These are phyloP conservation scores for Dimargaris xerosporica DNA, from an alignment of 192 early-diverging fungal genomes.

Conservation along the genomic window DNA sequence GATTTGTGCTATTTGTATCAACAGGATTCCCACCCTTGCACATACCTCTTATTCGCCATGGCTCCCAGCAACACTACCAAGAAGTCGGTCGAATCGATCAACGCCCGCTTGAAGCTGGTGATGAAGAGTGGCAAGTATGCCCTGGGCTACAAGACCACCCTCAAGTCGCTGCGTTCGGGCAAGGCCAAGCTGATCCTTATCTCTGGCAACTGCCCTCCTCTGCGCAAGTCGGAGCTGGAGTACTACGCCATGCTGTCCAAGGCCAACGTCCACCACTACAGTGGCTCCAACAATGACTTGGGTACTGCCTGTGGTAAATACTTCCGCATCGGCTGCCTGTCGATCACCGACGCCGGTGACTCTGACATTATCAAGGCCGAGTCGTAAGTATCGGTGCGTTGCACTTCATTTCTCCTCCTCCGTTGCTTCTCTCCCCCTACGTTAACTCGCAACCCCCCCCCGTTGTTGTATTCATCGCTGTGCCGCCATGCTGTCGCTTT, in stretches of 20 bases:
- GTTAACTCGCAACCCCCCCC: too few relatives aligned
- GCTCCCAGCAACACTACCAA: slow-evolving; percentile 52
- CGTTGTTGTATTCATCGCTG: too few relatives aligned
- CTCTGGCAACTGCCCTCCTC: slow-evolving; percentile 97
- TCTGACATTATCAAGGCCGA: slow-evolving; percentile 65
- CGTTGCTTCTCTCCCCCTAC: too few relatives aligned
- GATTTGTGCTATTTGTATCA: too few relatives aligned
- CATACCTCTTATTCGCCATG: slow-evolving; percentile 26
- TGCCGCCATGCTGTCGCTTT: too few relatives aligned
- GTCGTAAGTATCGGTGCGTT: too few relatives aligned
- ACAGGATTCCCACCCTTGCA: too few relatives aligned
- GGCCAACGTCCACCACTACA: slow-evolving; percentile 98
- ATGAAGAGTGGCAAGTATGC: slow-evolving; percentile 99
- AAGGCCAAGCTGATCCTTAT: slow-evolving; percentile 99
- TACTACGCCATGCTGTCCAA: slow-evolving; percentile 99
- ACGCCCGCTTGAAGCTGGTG: slow-evolving; percentile 94
- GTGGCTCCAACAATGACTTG: slow-evolving; percentile 97
- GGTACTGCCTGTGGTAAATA: slow-evolving; percentile 99
- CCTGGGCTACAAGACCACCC: slow-evolving; percentile 97
- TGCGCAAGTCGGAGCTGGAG: slow-evolving; percentile 99
- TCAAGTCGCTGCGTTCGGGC: slow-evolving; percentile 92
- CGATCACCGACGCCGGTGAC: slow-evolving; percentile 98
- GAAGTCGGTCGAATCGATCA: slow-evolving; percentile 88
- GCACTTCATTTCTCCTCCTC: too few relatives aligned
- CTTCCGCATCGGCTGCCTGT: slow-evolving; percentile 89